phyloP scores from a whole-genome alignment of 2,329 filamentous ascomycete species.

The Aureobasidium leucospermi region DNA sequence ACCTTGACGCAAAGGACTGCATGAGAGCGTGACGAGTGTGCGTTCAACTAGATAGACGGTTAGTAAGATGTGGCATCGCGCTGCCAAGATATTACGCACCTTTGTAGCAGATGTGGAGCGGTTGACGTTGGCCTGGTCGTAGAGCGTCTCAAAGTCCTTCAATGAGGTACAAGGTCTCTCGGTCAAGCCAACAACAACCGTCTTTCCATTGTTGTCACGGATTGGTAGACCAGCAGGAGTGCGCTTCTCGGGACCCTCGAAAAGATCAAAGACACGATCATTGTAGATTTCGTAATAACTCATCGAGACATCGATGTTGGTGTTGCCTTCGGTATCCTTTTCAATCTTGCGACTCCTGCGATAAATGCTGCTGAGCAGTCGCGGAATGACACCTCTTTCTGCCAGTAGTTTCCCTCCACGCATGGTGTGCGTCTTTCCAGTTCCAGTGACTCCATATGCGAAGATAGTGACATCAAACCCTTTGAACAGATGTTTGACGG shows the following conservation, averaged over 20 bases:
- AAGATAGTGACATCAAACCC: slow-evolving; percentile 85
- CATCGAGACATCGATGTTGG: slow-evolving; percentile 64
- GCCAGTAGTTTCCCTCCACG: slow-evolving; percentile 79
- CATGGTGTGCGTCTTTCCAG: slow-evolving; percentile 95
- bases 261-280: slow-evolving; percentile 86
- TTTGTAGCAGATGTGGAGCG: slow-evolving; percentile 85
- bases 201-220: slow-evolving; percentile 79
- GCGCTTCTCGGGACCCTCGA: slow-evolving; percentile 81
- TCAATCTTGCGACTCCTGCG: slow-evolving; percentile 75
- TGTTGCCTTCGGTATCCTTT: slow-evolving; percentile 67
- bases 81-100: slow-evolving; percentile 27
- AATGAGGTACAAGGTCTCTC: slow-evolving; percentile 75
- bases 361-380: slow-evolving; percentile 78
- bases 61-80: not conserved
- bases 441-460: slow-evolving; percentile 87
- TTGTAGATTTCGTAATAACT: slow-evolving; percentile 98
- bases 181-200: slow-evolving; percentile 75
- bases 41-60: slow-evolving; percentile 55
- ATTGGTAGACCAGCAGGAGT: slow-evolving; percentile 73
- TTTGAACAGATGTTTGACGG: slow-evolving; percentile 84
- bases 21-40: slow-evolving; percentile 82
- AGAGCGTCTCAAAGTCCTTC: slow-evolving; percentile 83
- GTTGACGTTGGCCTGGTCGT: slow-evolving; percentile 88
- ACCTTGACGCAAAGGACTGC: slow-evolving; percentile 88
- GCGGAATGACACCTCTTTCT: slow-evolving; percentile 80